These are phyloP conservation scores for Chalaropsis ovoidea DNA, from an alignment of 2,329 filamentous ascomycete species.

Conservation along the genomic window DNA sequence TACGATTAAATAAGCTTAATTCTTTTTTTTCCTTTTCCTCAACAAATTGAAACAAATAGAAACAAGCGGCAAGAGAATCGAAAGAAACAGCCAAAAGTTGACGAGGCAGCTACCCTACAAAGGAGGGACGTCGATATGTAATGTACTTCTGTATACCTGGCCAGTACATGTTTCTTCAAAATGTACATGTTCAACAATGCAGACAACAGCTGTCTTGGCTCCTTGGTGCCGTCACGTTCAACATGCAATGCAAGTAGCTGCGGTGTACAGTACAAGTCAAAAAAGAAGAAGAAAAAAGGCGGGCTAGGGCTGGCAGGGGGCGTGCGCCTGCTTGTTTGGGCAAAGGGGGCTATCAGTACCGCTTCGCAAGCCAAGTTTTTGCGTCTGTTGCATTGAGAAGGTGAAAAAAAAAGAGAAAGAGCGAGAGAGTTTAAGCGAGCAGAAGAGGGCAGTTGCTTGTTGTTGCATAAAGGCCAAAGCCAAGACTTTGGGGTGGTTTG, in stretches of 20 bases:
- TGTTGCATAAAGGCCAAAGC: neutral
- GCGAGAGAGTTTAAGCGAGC: neutral
- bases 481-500: neutral
- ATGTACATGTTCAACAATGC: no score
- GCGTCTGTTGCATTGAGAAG: neutral
- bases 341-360: slow-evolving; percentile 12
- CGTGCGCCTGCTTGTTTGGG: slow-evolving; percentile 16
- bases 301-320: neutral
- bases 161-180: no score
- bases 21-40: neutral
- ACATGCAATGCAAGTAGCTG: no score
- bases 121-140: no score
- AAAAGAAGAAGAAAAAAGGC: neutral
- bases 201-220: no score
- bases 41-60: slow-evolving; percentile 3
- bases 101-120: neutral
- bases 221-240: no score
- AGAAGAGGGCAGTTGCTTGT: neutral
- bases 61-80: no score
- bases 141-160: no score
- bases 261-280: no score
- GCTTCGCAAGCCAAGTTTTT: neutral
- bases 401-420: neutral
- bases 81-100: neutral
- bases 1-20: neutral